A percentile compares a stretch with the other conserved stretches of the same genome.
These are phyloP conservation scores for Candida palmyrensis DNA, from an alignment of 805 yeast species.

Conservation along the genomic window DNA sequence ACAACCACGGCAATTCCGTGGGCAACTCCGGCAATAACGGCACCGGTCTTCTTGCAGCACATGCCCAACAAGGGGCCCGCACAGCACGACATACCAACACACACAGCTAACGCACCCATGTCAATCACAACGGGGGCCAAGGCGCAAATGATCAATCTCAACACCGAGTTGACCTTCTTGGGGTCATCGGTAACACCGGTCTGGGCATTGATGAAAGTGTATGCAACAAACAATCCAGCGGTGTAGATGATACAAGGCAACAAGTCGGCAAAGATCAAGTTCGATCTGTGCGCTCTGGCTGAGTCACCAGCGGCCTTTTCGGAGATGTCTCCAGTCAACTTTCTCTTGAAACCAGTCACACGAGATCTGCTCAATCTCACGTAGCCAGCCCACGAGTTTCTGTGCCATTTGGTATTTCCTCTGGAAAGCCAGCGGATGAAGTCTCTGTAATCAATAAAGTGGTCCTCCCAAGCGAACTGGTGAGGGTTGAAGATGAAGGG, in stretches of 20 bases:
- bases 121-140: constrained; percentile 89
- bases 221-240: constrained; percentile 68
- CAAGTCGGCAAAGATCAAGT: constrained; percentile 76
- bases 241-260: constrained; percentile 68
- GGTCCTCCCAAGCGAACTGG: constrained; percentile 94
- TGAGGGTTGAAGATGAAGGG: constrained; percentile 97
- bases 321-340: constrained; percentile 58
- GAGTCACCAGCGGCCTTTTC: constrained; percentile 67
- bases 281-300: constrained; percentile 72
- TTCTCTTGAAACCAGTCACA: constrained; percentile 86
- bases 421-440: constrained; percentile 87
- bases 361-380: constrained; percentile 78
- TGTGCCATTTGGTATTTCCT: constrained; percentile 86
- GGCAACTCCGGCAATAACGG: constrained; percentile 92
- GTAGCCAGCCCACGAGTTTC: constrained; percentile 86
- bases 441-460: constrained; percentile 93
- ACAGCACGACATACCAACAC: constrained; percentile 87
- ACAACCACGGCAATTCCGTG: constrained; percentile 91
- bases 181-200: constrained; percentile 61
- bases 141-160: constrained; percentile 74
- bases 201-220: constrained; percentile 78
- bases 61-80: constrained; percentile 93
- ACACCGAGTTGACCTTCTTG: constrained; percentile 57
- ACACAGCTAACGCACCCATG: constrained; percentile 74
- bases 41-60: constrained; percentile 96